phyloP scores from a whole-genome alignment of 129 eudicot species.

The Glebionis coronaria region DNA sequence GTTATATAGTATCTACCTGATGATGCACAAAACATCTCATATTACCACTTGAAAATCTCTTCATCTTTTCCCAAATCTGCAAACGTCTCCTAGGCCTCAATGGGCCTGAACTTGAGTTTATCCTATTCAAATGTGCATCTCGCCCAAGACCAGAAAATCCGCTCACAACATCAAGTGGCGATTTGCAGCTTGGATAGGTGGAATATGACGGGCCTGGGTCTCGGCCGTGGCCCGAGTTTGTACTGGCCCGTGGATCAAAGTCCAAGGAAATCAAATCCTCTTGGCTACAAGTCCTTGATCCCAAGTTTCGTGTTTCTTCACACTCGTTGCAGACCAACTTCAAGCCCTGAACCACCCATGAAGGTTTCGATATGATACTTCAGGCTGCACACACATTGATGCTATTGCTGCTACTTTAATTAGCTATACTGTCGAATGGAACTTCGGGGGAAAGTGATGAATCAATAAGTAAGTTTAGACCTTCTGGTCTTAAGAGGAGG shows the following conservation, averaged over 20 bases:
- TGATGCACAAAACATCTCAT: slow-evolving; percentile 68
- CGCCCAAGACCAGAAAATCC: slow-evolving; percentile 52
- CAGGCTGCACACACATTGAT: slow-evolving; percentile 99
- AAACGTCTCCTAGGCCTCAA: slow-evolving; percentile 41
- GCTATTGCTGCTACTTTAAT: too few relatives aligned
- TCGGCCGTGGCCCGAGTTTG: slow-evolving; percentile 13
- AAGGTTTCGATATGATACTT: slow-evolving; percentile 93
- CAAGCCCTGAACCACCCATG: slow-evolving; percentile 97
- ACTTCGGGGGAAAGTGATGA: too few relatives aligned
- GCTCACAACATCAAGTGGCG: slow-evolving; percentile 52
- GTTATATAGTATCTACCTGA: too few relatives aligned
- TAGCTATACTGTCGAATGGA: too few relatives aligned
- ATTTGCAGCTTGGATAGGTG: slow-evolving; percentile 32
- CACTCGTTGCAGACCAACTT: slow-evolving; percentile 70
- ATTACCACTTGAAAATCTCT: slow-evolving; percentile 57
- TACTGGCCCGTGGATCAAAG: slow-evolving; percentile 38
- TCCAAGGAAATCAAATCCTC: slow-evolving; percentile 47
- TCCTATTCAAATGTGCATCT: slow-evolving; percentile 46
- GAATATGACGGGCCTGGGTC: slow-evolving; percentile 23
- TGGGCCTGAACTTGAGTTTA: slow-evolving; percentile 78
- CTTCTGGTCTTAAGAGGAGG: too few relatives aligned
- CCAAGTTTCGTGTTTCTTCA: slow-evolving; percentile 42
- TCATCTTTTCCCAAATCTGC: slow-evolving; percentile 56
- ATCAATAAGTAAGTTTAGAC: too few relatives aligned
- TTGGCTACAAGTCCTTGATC: slow-evolving; percentile 55